Evolutionary conservation across 2,329 filamentous ascomycete species (phyloP), one percentile per base, ranked within the genome.

Genomic region (Exophiala phaeomuriformis): DNA sequence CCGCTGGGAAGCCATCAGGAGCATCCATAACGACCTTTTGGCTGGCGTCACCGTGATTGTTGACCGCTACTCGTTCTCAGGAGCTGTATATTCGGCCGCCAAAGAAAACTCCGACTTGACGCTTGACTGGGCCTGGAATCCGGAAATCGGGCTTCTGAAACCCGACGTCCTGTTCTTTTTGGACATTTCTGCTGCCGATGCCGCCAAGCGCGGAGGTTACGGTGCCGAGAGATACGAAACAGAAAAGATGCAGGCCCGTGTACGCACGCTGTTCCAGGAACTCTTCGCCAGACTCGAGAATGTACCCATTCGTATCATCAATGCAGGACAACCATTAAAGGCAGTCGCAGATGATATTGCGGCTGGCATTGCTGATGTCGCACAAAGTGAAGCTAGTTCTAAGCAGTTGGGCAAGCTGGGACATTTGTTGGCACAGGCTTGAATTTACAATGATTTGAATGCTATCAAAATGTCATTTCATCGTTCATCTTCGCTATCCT

Each of bases 21-120:
- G 64, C 41, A 75, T 77, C 35, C 64, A 69, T 33, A 56, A 67
- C 36, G 69, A 74, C 49, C 74, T 96, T 4, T 71, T 75, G 0
- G 69, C 75, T 1, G 90, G 91, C 5, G 83, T 77, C 19, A 93
- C 82, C 0, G 78, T 98, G 32, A 76, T 98, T 37, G 84, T 91
- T 61, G 93, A 98, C 70, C 84, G 93, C 45, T 98, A 97, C 73
- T 95, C 94, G 68, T 91, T 95, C 74, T 93, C 87, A 19, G 93
- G 93, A 50, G 87, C 90, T 53, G 89, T 96, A 47, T 98, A 97
- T 73, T 89, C 85, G 28, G 88, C 89, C 0, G 91, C 93, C 2
- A 97, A 97, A 67, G 76, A 81, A 42, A 88, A 88, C 62, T 80
- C 84, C 0, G 69, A 75, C 1, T 77, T 96, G 8, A 74, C 79